Percentiles rank a stretch among this genome's conserved stretches.
phyloP scores from a whole-genome alignment of 768 basidiomycete genomes.

The Termitomyces sp. region DNA sequence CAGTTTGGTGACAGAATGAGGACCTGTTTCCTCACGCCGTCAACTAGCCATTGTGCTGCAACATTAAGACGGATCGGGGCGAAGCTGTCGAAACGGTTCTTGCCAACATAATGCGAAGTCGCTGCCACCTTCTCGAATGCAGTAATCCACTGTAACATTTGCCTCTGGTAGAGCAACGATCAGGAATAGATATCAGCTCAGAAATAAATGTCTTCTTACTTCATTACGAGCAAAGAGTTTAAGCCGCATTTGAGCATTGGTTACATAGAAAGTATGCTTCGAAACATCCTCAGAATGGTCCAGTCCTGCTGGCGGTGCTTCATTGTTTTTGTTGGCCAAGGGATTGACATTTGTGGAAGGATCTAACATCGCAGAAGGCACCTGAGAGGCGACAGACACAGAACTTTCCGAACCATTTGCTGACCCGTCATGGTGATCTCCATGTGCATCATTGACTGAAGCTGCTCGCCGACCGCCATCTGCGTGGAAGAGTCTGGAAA shows the following conservation, averaged over 20 bases:
- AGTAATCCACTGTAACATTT: conserved; percentile 97
- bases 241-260: conserved; percentile 85
- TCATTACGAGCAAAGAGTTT: conserved; percentile 87
- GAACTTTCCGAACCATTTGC: conserved; percentile 17
- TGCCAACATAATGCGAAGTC: conserved; percentile 69
- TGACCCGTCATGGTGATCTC: not conserved
- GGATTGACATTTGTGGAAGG: conserved; percentile 75
- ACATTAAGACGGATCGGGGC: conserved; percentile 91
- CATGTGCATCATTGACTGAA: conserved; percentile 11
- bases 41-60: conserved; percentile 96
- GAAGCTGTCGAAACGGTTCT: conserved; percentile 91
- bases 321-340: conserved; percentile 22
- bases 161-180: conserved; percentile 45
- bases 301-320: conserved; percentile 15
- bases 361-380: conserved; percentile 61
- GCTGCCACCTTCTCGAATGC: conserved; percentile 78
- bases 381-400: conserved; percentile 28
- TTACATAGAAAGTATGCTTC: conserved; percentile 91
- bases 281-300: conserved; percentile 47
- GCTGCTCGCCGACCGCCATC: conserved; percentile 16
- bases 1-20: not conserved
- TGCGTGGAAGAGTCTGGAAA: conserved; percentile 41
- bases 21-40: conserved; percentile 60
- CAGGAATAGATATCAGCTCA: not conserved
- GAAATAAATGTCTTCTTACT: conserved; percentile 27